Percentiles rank a stretch among this genome's conserved stretches.
phyloP scores from a whole-genome alignment of 2,329 filamentous ascomycete genomes.

The Teratosphaeria zuluensis region DNA sequence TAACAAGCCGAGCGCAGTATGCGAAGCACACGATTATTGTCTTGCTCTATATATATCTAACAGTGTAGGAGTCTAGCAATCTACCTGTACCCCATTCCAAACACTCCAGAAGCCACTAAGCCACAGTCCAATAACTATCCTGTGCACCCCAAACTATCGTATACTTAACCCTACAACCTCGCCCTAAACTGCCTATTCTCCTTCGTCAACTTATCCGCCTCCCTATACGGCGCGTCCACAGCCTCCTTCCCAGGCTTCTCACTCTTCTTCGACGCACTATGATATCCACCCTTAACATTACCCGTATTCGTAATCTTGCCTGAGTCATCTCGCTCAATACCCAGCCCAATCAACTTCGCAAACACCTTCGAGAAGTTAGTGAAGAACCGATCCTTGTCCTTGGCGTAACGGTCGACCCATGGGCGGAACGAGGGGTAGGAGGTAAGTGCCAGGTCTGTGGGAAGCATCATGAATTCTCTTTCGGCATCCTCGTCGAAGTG shows the following conservation, averaged over 20 bases:
- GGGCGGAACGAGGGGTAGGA: constrained; percentile 43
- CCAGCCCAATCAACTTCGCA: constrained; percentile 51
- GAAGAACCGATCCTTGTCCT: constrained; percentile 54
- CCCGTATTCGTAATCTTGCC: constrained; percentile 48
- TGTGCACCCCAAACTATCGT: no score
- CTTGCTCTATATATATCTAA: background rate
- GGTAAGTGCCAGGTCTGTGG: constrained; percentile 51
- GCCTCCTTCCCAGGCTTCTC: constrained; percentile 27
- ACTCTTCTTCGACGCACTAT: constrained; percentile 49
- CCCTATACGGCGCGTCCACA: constrained; percentile 20
- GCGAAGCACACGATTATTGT: no score
- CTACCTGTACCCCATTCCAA: background rate
- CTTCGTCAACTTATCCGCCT: constrained; percentile 33
- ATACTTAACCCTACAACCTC: constrained; percentile 29
- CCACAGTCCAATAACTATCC: no score
- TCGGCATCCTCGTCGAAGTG: constrained; percentile 49
- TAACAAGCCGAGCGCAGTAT: no score
- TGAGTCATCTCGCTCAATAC: constrained; percentile 45
- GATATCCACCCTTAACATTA: constrained; percentile 48
- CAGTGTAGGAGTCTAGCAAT: no score
- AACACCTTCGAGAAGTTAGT: constrained; percentile 50
- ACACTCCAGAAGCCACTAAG: no score
- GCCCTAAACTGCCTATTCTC: constrained; percentile 32
- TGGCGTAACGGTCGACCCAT: constrained; percentile 51
- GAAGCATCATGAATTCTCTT: constrained; percentile 56